Conservation (phyloP, 2,329 filamentous ascomycete genomes). For the Alternaria triticimaculans region DNA sequence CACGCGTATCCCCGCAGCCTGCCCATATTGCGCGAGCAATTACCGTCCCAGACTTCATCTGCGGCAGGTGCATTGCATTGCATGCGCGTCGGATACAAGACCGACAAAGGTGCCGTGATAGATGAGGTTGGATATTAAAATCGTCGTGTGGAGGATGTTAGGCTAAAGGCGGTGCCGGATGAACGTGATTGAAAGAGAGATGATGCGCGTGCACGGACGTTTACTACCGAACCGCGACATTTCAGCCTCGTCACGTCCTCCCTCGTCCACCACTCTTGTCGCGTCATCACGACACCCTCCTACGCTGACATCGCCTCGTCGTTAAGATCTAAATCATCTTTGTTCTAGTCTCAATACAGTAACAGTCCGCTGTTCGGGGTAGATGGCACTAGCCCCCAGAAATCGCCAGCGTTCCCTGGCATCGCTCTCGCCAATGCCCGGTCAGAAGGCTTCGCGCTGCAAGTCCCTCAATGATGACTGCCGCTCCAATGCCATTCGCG, state of each 20-base stretch:
- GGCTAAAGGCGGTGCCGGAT: conserved; percentile 37
- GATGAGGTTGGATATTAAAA: conserved; percentile 40
- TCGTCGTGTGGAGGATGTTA: conserved; percentile 33
- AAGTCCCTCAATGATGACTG: conserved; percentile 20
- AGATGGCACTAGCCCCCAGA: conserved; percentile 28
- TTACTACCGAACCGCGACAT: conserved; percentile 11
- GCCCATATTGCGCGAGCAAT: conserved; percentile 33
- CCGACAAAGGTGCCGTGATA: conserved; percentile 28
- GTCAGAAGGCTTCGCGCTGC: conserved; percentile 35
- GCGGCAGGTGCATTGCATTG: conserved; percentile 23
- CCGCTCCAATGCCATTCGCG: conserved; percentile 26
- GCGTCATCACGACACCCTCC: conserved; percentile 18
- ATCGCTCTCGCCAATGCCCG: conserved; percentile 27
- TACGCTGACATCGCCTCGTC: conserved; percentile 18
- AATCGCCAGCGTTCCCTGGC: conserved; percentile 12
- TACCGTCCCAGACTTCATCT: conserved; percentile 28
- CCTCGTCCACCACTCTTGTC: conserved; percentile 26
- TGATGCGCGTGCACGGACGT: conserved; percentile 29
- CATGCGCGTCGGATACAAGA: conserved; percentile 19
- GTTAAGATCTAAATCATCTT: conserved; percentile 18
- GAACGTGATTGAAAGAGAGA: conserved; percentile 30
- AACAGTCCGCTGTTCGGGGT: conserved; percentile 31
- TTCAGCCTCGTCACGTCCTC: conserved; percentile 35
- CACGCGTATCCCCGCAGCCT: conserved; percentile 21
- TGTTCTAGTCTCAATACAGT: conserved; percentile 17